Percentiles rank a stretch among this genome's conserved stretches.
Conservation (phyloP, 73 alveolate genomes). For the Paramecium tetraurelia region DNA sequence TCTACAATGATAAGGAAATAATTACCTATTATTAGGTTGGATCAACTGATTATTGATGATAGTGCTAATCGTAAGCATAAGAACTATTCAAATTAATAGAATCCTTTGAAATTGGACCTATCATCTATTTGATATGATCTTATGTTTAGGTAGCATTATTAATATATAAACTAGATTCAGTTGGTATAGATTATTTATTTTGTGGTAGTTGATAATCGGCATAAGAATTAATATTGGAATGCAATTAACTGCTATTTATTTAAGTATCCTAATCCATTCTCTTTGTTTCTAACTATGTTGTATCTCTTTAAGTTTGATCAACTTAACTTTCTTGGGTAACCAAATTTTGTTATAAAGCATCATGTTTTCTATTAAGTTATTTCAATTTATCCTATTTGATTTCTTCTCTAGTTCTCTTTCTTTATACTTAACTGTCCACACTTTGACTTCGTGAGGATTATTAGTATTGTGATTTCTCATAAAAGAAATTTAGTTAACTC, state of each 20-base stretch:
- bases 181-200: not conserved
- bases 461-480: not conserved
- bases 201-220: not conserved
- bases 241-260: not conserved
- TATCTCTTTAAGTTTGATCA: not conserved
- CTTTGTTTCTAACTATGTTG: not conserved
- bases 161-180: not conserved
- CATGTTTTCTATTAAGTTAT: not conserved
- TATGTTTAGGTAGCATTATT: not conserved
- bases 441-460: not conserved
- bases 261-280: not conserved
- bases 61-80: not conserved
- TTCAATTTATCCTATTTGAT: not conserved
- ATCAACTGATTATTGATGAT: not conserved
- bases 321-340: not conserved
- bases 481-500: not conserved
- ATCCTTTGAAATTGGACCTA: not conserved
- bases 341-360: not conserved
- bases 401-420: not conserved
- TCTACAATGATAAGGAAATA: not conserved
- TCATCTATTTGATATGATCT: not conserved
- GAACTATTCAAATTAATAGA: not conserved
- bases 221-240: not conserved
- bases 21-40: not conserved
- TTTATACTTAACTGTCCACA: not conserved